phyloP scores from a whole-genome alignment of 345 rosid genomes.

The Eucalyptus leucophloia region DNA sequence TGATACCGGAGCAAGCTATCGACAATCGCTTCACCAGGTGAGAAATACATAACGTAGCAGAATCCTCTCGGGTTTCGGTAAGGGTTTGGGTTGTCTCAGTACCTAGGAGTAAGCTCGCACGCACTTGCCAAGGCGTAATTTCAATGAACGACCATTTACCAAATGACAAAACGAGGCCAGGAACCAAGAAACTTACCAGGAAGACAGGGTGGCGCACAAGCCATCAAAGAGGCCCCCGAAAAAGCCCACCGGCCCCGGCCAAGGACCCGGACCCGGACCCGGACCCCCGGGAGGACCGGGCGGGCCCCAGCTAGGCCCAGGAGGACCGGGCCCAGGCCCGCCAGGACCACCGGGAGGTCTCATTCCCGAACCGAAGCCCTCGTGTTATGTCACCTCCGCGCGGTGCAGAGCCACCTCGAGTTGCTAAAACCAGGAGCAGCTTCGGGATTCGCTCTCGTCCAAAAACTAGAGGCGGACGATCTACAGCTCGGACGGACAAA shows the following conservation, averaged over 20 bases:
- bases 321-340: background rate
- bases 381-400: background rate
- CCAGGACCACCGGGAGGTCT: conserved; percentile 5
- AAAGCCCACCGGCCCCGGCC: background rate
- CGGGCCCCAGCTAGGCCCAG: background rate
- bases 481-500: background rate
- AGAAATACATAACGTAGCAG: background rate
- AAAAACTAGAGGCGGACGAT: background rate
- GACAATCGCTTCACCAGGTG: background rate
- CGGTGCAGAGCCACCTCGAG: background rate
- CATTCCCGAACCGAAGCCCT: background rate
- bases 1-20: background rate
- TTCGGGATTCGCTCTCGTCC: background rate
- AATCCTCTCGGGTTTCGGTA: background rate
- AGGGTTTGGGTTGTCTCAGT: background rate
- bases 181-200: conserved; percentile 1
- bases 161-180: background rate
- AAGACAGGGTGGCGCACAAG: conserved; percentile 5
- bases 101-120: background rate
- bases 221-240: conserved; percentile 2
- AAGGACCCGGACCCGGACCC: conserved; percentile 1
- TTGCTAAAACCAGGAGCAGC: background rate
- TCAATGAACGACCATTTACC: background rate
- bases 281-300: background rate
- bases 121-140: background rate